Conservation (phyloP, 1,284 basidiomycete genomes). For the Phenoliferia sp. region DNA sequence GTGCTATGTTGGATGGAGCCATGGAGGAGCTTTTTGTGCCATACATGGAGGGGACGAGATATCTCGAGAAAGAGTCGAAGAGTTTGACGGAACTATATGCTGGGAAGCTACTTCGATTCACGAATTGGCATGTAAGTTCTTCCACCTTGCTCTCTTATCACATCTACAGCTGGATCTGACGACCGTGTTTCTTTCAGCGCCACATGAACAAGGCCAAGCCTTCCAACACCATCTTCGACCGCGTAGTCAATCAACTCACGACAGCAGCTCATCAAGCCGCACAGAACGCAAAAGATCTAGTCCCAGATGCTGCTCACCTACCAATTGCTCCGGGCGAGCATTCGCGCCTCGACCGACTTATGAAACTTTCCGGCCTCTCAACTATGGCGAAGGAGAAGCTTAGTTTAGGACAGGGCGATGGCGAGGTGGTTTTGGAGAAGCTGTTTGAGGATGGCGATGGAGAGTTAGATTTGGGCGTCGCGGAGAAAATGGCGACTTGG, state of each 20-base stretch:
- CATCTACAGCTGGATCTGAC: neutral
- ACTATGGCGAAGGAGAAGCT: slow-evolving; percentile 38
- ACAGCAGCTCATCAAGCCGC: slow-evolving; percentile 52
- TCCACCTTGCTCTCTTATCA: neutral
- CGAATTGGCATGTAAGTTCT: slow-evolving; percentile 75
- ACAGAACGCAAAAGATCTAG: slow-evolving; percentile 37
- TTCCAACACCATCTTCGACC: slow-evolving; percentile 72
- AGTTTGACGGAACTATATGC: slow-evolving; percentile 80
- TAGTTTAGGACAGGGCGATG: slow-evolving; percentile 4
- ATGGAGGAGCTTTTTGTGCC: slow-evolving; percentile 96
- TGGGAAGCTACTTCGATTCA: slow-evolving; percentile 67
- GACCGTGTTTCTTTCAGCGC: slow-evolving; percentile 38
- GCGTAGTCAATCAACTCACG: slow-evolving; percentile 85
- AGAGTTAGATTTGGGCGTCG: slow-evolving; percentile 63
- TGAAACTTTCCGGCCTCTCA: slow-evolving; percentile 69
- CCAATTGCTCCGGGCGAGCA: slow-evolving; percentile 35
- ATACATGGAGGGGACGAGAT: slow-evolving; percentile 81
- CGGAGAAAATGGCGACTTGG: slow-evolving; percentile 89
- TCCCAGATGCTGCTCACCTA: neutral
- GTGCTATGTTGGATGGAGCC: slow-evolving; percentile 83
- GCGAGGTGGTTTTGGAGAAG: slow-evolving; percentile 8
- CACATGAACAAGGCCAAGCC: slow-evolving; percentile 66
- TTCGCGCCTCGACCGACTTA: slow-evolving; percentile 34
- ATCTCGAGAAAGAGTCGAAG: slow-evolving; percentile 87
- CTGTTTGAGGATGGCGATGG: slow-evolving; percentile 67